Evolutionary conservation across 768 basidiomycete species (phyloP), one percentile per base, ranked within the genome.

Genomic region (Amanita subjunquillea): DNA sequence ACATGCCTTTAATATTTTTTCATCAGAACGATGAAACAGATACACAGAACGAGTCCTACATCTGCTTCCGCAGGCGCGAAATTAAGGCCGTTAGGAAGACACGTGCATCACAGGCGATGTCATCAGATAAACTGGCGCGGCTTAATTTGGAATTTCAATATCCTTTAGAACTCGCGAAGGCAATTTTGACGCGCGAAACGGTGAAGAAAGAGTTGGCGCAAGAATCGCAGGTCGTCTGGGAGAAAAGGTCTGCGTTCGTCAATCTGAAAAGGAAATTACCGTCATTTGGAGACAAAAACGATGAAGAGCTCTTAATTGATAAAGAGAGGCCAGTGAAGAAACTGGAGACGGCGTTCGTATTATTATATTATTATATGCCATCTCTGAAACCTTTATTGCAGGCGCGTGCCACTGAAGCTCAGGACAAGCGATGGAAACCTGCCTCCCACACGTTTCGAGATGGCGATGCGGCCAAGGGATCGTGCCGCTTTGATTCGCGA

Each of bases 41-140:
- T 65, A 84, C 84, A 43, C 77, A 77, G 58, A 91, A 90, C 51
- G 93, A 95, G 60, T 94, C 95, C 0, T 98, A 97, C 57, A 87
- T 97, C 42, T 99, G 96, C 68, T 99, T 99, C 77, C 82, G 96
- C 36, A 79, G 93, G 55, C 85, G 94, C 51, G 95, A 98, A 65
- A 85, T 87, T 67, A 98, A 98, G 65, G 83, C 90, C 3, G 79
- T 91, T 42, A 83, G 96, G 56, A 98, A 98, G 71, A 97, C 95
- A 7, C 83, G 95, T 6, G 85, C 92, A 12, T 87, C 87, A 1
- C 94, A 98, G 62, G 83, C 83, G 8, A 86, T 87, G 1, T 91
- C 85, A 15, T 85, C 92, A 12, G 95, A 98, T 60, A 90, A 91
- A 58, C 79, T 99, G 57, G 67, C 82, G 4, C 87, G 91, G 17